Conservation (phyloP, 768 basidiomycete genomes). For the Dentipellis sp. region DNA sequence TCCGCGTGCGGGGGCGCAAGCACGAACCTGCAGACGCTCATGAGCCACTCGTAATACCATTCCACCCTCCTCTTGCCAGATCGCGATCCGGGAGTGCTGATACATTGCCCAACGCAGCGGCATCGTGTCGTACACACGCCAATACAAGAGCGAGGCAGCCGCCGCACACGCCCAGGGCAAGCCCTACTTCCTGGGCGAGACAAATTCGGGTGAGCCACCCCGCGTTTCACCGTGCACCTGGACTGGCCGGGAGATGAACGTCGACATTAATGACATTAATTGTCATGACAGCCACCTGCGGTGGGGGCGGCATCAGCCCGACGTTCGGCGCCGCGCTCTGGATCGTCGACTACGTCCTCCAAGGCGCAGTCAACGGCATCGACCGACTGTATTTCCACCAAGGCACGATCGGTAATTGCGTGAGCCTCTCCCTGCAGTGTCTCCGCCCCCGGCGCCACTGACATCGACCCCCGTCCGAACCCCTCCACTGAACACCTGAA, state of each 20-base stretch:
- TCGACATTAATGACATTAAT: no score
- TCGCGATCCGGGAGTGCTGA: neutral
- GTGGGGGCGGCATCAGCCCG: constrained; percentile 31
- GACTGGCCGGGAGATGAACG: no score
- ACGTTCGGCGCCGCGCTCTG: constrained; percentile 32
- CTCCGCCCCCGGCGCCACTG: neutral
- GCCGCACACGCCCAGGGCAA: constrained; percentile 24
- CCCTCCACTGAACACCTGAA: neutral
- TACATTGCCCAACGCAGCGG: constrained; percentile 13
- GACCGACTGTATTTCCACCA: constrained; percentile 33
- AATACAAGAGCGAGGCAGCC: constrained; percentile 24
- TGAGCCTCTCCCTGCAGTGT: constrained; percentile 13
- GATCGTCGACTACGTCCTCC: constrained; percentile 32
- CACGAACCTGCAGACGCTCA: constrained; percentile 24
- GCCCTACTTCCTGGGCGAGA: constrained; percentile 30
- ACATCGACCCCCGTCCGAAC: neutral
- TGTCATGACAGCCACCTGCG: constrained; percentile 25
- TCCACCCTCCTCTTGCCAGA: neutral
- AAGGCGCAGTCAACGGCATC: constrained; percentile 26
- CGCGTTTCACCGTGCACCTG: no score
- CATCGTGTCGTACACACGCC: constrained; percentile 26
- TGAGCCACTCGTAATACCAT: constrained; percentile 26
- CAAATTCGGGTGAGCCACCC: constrained; percentile 26
- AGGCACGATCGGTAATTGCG: constrained; percentile 31
- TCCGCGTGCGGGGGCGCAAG: constrained; percentile 28